Base-by-base conservation (phyloP, 2,329 filamentous ascomycete genomes). In the Pseudogymnoascus sp. region DNA sequence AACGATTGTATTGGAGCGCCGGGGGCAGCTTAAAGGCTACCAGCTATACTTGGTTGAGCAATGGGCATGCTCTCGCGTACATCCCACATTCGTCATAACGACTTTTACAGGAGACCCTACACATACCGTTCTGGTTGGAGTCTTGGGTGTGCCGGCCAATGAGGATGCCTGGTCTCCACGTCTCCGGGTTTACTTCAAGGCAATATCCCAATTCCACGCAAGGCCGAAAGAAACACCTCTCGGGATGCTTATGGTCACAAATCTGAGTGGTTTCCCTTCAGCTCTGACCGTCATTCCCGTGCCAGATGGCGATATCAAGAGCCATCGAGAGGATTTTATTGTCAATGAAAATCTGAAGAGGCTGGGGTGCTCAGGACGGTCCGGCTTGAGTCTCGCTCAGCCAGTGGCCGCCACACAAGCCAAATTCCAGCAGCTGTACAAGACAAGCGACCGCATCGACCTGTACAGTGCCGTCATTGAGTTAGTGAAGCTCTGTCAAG, bases 1-100 rank as follows among this genome's bases (percentile, higher is more conserved):
- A 4, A 92, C 91, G 3, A 81, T 80, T 2, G 86, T 96, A 6
- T 80, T 96, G 66, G 85, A 93, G 68, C 87, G 88, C 61, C 85
- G 86, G 62, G 81, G 83, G 59, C 79, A 83, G 59, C 81, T 99
- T 5, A 78, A 84, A 65, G 93, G 93, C 67, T 97, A 97, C 76
- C 93, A 97, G 74, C 81, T 93, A 65, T 97, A 97, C 75, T 78
- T 97, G 14, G 91, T 97, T 67, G 95, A 97, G 75, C 95, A 99
- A 80, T 99, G 95, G 95, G 91, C 91, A 5, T 97, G 93, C 75
- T 97, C 93, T 11, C 86, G 95, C 61, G 83, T 87, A 63, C 91
- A 96, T 65, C 93, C 93, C 0, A 97, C 93, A 14, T 90, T 96
- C 66, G 85, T 96, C 59, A 96, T 97, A 67, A 90, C 89, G 43